phyloP scores from a whole-genome alignment of 805 yeast genomes.

The Starmerella apis region DNA sequence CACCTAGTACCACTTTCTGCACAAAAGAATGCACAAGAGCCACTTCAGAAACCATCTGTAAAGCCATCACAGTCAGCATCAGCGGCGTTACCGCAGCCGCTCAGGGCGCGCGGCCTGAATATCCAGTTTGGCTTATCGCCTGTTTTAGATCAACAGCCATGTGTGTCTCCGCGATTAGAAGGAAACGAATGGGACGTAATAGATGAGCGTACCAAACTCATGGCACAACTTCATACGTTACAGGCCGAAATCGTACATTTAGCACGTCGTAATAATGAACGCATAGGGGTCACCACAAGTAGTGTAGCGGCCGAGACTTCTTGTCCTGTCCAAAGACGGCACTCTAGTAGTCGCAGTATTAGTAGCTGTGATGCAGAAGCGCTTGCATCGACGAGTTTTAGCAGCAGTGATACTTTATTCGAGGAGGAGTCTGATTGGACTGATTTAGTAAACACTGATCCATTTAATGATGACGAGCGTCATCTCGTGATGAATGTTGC shows the following conservation, averaged over 20 bases:
- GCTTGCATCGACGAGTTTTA: slow-evolving; percentile 5
- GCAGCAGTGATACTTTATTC: slow-evolving; percentile 10
- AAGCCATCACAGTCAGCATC: background rate
- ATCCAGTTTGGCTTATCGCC: slow-evolving; percentile 12
- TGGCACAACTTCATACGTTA: slow-evolving; percentile 23
- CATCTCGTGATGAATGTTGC: background rate
- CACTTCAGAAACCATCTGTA: background rate
- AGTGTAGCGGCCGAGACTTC: background rate
- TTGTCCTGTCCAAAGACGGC: background rate
- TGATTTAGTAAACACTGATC: background rate
- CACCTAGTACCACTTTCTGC: no score
- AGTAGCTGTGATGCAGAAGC: background rate
- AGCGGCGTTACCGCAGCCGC: background rate
- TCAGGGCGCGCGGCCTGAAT: slow-evolving; percentile 10
- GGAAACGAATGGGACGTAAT: slow-evolving; percentile 10
- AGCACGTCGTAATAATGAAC: slow-evolving; percentile 28
- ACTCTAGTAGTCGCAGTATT: background rate
- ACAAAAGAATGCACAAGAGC: background rate
- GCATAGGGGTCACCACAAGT: background rate
- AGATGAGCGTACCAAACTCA: slow-evolving; percentile 3
- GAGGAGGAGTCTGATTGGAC: slow-evolving; percentile 9
- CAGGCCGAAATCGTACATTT: slow-evolving; percentile 26
- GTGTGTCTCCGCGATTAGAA: slow-evolving; percentile 3
- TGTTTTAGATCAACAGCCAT: background rate
- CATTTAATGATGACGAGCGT: background rate